Base-by-base conservation (phyloP, 2,329 filamentous ascomycete genomes). In the Fonsecaea nubica region DNA sequence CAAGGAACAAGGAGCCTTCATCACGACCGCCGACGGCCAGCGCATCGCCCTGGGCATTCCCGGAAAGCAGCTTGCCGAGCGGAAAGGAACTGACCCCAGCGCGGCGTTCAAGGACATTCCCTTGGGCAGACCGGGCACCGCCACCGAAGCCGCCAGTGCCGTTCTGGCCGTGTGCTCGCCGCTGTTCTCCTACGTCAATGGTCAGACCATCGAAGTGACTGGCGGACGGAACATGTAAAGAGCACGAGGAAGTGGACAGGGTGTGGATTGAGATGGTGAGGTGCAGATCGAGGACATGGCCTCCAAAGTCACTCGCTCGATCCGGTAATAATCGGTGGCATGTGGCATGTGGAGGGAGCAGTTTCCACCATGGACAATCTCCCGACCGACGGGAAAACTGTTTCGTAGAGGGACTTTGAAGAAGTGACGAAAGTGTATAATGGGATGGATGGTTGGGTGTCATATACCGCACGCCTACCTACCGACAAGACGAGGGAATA, bases 171-270 rank as follows among this genome's bases (percentile, higher is more conserved):
- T 95, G 33, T 91, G 89, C 2, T 94, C 91, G 75, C 92, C 93
- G 33, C 78, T 93, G 75, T 92, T 95, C 74, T 89, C 89, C 48
- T 96, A 96, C 80, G 92, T 96, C 3, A 90, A 86, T 69, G 92
- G 93, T 0, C 92, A 96, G 85, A 94, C 92, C 0, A 90, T 96
- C 72, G 91, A 89, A 81, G 92, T 95, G 60, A 95, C 92, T 4
- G 92, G 92, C 13, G 92, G 92, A 2, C 82, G 86, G 71, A 85
- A 85, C 74, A 88, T 87, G 77, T 88, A 84, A 56, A 32, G 21
- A 10, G 25, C 9, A 6, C 18, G 9, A 25, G 18, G n/a, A 8
- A 50, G 45, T 42, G 38, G 9, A 25, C 45, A 30, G 18, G 12
- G 8, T 10, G 18, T 50, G 21, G 45, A 10, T 18, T 1, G 18